Percentiles rank a stretch among this genome's conserved stretches.
Conservation (phyloP, 2,329 filamentous ascomycete species). For the Fusarium pseudonygamai region DNA sequence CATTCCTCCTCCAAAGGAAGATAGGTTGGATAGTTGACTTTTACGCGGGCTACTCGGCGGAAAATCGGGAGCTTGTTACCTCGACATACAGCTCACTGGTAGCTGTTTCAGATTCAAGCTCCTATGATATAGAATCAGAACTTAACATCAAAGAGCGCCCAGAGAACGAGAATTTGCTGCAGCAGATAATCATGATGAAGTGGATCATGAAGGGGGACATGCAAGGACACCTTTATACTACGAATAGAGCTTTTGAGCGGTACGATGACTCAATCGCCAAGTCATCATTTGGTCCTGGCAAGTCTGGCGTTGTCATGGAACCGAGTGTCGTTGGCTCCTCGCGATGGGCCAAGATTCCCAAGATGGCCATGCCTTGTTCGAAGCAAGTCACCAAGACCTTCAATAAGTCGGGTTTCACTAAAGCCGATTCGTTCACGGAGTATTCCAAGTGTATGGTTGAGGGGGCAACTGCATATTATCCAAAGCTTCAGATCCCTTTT, state of each 20-base stretch:
- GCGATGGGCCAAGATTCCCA: neutral
- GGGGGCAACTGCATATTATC: neutral
- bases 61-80: neutral
- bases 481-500: neutral
- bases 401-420: neutral
- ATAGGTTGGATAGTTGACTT: neutral
- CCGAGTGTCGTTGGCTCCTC: neutral
- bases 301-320: neutral
- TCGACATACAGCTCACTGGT: neutral
- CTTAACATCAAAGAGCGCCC: neutral
- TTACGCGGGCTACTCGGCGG: neutral
- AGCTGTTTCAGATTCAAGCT: neutral
- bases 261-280: neutral
- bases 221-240: no score
- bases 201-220: no score
- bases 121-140: rapidly evolving
- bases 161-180: neutral
- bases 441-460: neutral
- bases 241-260: neutral
- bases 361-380: neutral
- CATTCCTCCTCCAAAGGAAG: neutral
- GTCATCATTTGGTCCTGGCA: neutral
- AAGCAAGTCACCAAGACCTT: neutral
- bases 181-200: neutral
- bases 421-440: neutral